Percentiles rank a stretch among this genome's conserved stretches.
phyloP scores from a whole-genome alignment of 208 protist species.

The Trypanosoma melophagium region DNA sequence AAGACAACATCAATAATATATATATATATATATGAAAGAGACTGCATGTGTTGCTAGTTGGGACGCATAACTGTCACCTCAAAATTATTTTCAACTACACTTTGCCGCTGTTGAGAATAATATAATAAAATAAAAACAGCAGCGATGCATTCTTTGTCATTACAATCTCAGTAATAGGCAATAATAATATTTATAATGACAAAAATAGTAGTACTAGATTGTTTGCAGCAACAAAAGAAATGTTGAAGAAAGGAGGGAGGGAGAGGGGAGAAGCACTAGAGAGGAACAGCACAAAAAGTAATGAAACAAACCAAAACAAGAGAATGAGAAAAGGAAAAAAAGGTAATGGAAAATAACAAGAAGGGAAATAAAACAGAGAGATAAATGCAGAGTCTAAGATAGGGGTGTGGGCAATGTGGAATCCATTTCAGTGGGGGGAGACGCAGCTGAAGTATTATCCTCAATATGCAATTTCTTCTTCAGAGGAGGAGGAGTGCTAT shows the following conservation, averaged over 20 bases:
- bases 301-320: neutral
- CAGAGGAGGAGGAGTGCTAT: slow-evolving; percentile 25
- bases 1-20: no score
- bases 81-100: neutral
- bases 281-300: neutral
- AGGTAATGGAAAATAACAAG: neutral
- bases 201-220: neutral
- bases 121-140: no score
- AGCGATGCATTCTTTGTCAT: neutral
- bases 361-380: neutral
- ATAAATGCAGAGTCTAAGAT: neutral
- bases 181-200: neutral
- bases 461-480: slow-evolving; percentile 14
- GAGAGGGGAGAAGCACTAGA: neutral
- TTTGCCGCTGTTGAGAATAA: no score
- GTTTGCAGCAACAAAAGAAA: neutral
- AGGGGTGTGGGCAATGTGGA: neutral
- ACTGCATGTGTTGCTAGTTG: no score
- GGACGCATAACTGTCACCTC: no score
- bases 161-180: neutral
- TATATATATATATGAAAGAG: no score
- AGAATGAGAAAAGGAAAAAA: slow-evolving; percentile 10
- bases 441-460: neutral
- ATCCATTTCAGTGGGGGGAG: neutral
- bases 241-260: neutral